Evolutionary conservation across 139 green algal genomes (phyloP).

Genomic region (Chlamydomonas incerta): DNA sequence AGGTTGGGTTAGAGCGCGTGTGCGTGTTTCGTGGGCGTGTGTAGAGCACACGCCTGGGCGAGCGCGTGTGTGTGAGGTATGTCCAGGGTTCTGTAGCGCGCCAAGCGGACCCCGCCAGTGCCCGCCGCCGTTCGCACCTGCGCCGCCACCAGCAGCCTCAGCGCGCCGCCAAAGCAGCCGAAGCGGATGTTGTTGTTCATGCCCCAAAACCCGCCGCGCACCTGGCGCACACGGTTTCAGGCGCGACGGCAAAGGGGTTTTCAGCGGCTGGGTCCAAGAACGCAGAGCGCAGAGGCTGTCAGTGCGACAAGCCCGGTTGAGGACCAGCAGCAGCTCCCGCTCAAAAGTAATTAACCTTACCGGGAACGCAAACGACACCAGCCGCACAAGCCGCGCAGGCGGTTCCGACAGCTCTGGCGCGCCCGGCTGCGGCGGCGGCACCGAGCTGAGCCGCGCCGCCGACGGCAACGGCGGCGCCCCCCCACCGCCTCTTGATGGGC

Average conservation of each 20-base stretch:
- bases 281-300: too few relatives aligned
- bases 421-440: too few relatives aligned
- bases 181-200: conserved; percentile 41
- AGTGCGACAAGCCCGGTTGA: too few relatives aligned
- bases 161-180: conserved; percentile 16
- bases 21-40: too few relatives aligned
- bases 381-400: neutral
- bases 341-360: too few relatives aligned
- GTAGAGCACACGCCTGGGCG: neutral
- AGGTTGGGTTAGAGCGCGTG: too few relatives aligned
- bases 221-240: neutral
- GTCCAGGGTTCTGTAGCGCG: too few relatives aligned
- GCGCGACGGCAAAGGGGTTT: too few relatives aligned
- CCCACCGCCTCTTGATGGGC: neutral
- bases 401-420: too few relatives aligned
- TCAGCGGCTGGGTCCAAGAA: too few relatives aligned
- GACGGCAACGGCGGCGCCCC: neutral
- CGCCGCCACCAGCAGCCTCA: conserved; percentile 33
- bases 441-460: neutral
- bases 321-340: too few relatives aligned
- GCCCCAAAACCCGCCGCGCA: conserved; percentile 19
- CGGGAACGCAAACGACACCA: conserved; percentile 12
- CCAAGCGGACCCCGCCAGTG: too few relatives aligned
- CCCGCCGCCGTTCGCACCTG: neutral
- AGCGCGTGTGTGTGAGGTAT: neutral